Percentiles rank a stretch among this genome's conserved stretches.
phyloP scores from a whole-genome alignment of 2,329 filamentous ascomycete genomes.

The Fusarium fujikuroi region DNA sequence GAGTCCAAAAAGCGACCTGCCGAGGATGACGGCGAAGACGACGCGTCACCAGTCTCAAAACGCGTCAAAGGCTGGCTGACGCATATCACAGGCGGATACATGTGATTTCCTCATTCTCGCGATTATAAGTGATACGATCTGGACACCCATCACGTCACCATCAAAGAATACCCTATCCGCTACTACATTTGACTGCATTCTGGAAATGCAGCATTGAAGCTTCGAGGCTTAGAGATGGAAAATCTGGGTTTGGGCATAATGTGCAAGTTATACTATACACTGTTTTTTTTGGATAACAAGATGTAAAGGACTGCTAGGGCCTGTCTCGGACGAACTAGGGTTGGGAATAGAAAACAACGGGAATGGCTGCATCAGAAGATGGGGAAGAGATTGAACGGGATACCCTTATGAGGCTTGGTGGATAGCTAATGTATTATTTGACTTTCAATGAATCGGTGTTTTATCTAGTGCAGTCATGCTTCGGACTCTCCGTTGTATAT shows the following conservation, averaged over 20 bases:
- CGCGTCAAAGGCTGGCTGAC: constrained; percentile 15
- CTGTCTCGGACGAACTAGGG: neutral
- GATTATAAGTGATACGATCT: neutral
- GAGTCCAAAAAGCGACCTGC: constrained; percentile 7
- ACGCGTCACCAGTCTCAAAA: constrained; percentile 15
- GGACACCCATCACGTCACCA: neutral
- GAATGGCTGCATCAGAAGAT: neutral
- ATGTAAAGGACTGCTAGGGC: neutral
- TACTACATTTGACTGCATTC: neutral
- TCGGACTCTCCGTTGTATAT: fast-evolving
- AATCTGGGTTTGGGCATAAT: neutral
- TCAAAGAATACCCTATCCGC: neutral
- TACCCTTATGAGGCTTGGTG: neutral
- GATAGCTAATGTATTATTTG: neutral
- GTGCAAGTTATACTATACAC: neutral
- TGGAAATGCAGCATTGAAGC: neutral
- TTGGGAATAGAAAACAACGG: neutral
- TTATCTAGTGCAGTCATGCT: fast-evolving
- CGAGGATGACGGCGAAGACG: constrained; percentile 2
- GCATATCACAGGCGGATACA: constrained; percentile 11
- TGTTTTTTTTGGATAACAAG: neutral
- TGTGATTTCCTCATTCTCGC: neutral
- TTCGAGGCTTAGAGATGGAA: neutral
- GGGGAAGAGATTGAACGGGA: neutral
- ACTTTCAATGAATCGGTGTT: neutral